A percentile compares a stretch with the other conserved stretches of the same genome.
These are phyloP conservation scores for Colletotrichum cordylinicola DNA, from an alignment of 2,329 filamentous ascomycete genomes.

Conservation along the genomic window DNA sequence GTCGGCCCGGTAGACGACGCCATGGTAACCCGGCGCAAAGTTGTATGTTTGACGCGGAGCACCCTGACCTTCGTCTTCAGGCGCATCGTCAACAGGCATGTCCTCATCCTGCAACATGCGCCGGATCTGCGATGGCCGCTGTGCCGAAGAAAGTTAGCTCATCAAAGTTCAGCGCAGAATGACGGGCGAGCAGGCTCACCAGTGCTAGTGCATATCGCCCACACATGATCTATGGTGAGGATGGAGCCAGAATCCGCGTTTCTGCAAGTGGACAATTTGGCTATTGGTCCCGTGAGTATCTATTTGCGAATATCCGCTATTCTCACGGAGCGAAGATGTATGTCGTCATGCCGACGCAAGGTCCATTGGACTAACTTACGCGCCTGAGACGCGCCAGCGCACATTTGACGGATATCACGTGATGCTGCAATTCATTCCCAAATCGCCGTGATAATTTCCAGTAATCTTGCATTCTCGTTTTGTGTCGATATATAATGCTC, in stretches of 20 bases:
- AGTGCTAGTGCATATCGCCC: slow-evolving; percentile 41
- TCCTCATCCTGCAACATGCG: slow-evolving; percentile 74
- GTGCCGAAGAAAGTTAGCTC: background rate
- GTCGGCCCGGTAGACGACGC: slow-evolving; percentile 84
- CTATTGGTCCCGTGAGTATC: background rate
- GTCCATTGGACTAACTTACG: background rate
- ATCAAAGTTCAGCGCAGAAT: background rate
- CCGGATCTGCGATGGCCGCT: slow-evolving; percentile 81
- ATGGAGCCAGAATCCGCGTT: background rate
- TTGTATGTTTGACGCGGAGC: slow-evolving; percentile 81
- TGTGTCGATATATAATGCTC: background rate
- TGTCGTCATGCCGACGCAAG: slow-evolving; percentile 7
- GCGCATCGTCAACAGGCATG: slow-evolving; percentile 75
- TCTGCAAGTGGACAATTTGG: background rate
- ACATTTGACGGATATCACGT: background rate
- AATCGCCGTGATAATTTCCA: background rate
- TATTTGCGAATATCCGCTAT: background rate
- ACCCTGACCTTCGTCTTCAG: slow-evolving; percentile 69
- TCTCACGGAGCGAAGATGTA: background rate
- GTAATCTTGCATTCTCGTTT: background rate
- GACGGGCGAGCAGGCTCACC: slow-evolving; percentile 32
- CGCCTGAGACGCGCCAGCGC: background rate
- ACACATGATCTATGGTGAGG: slow-evolving; percentile 32
- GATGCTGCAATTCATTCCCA: background rate
- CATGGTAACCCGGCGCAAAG: slow-evolving; percentile 87